Base-by-base conservation (phyloP, 306 rosid genomes). In the Fragaria iinumae region DNA sequence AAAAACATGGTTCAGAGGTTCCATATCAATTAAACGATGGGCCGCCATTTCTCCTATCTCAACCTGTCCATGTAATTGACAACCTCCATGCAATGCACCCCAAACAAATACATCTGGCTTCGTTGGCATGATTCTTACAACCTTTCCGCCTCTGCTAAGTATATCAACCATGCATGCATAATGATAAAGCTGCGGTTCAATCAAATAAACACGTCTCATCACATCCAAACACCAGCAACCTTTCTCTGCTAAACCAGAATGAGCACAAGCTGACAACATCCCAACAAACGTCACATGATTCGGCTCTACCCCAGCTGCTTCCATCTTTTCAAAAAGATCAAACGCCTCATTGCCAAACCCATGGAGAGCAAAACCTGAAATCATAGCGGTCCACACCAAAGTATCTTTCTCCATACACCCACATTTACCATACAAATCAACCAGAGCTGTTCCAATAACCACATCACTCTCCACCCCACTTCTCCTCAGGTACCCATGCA, bases 11-110 rank as follows among this genome's bases (percentile, higher is more conserved):
- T 88, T 88, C 34, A 71, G 84, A 79, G 98, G 93, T 67, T 93
- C 90, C 85, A 93, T 77, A 23, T 83, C 84, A 73, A 93, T 83
- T 81, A 91, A 83, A 86, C 75, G 71, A 25, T 2, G 52, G 10
- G 90, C 92, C 48, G 91, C 89, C 69, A 73, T 89, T 82, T 91
- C 95, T 77, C 98, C 98, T 77, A 91, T 82, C 57, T 85, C 89
- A 13, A 60, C 53, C 27, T 93, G 87, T 48, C 88, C 91, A 84
- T 93, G 91, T 91, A 89, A 85, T 78, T 91, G 98, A 80, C 93
- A 91, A 29, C 95, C 96, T 79, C 93, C 94, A 75, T 89, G 96
- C 69, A 91, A 80, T 64, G 98, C 91, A 69, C 98, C 95, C 93
- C 90, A 93, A 12, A 93, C 98, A 82, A 79, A 91, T 20, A 72